phyloP scores from a whole-genome alignment of 2,329 filamentous ascomycete genomes.

The Davidsoniella virescens region DNA sequence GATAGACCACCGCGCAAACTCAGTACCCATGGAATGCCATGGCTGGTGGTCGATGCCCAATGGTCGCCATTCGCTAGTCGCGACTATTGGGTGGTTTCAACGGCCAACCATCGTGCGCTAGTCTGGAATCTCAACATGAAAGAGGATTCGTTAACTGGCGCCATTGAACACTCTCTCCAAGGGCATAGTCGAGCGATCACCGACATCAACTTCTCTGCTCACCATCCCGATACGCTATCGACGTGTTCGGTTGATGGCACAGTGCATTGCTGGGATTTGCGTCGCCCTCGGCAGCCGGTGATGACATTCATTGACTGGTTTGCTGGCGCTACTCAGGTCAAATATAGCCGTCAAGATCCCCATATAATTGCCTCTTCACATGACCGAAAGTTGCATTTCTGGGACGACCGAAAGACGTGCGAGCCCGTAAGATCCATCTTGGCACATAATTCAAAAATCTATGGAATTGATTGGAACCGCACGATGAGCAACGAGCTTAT shows the following conservation, averaged over 20 bases:
- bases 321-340: slow-evolving; percentile 84
- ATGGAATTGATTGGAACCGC: slow-evolving; percentile 88
- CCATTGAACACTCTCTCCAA: slow-evolving; percentile 76
- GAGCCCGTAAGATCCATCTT: slow-evolving; percentile 68
- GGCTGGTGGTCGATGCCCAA: slow-evolving; percentile 90
- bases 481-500: slow-evolving; percentile 54
- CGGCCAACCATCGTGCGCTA: slow-evolving; percentile 83
- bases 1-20: slow-evolving; percentile 75
- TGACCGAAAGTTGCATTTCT: slow-evolving; percentile 73
- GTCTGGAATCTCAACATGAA: slow-evolving; percentile 81
- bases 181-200: slow-evolving; percentile 77
- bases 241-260: slow-evolving; percentile 89
- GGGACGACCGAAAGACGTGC: slow-evolving; percentile 71
- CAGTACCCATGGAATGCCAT: slow-evolving; percentile 68
- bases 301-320: slow-evolving; percentile 85
- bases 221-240: slow-evolving; percentile 75
- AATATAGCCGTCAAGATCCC: slow-evolving; percentile 80
- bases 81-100: slow-evolving; percentile 87
- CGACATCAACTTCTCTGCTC: slow-evolving; percentile 89
- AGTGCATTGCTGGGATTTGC: slow-evolving; percentile 82
- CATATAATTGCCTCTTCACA: slow-evolving; percentile 82
- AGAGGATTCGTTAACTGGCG: slow-evolving; percentile 51
- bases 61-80: slow-evolving; percentile 87
- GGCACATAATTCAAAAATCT: slow-evolving; percentile 85
- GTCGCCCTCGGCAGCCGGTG: slow-evolving; percentile 54